Evolutionary conservation across 495 filamentous ascomycete species (phyloP), one percentile per base, ranked within the genome.

Genomic region (Penicillium simplicissimum): DNA sequence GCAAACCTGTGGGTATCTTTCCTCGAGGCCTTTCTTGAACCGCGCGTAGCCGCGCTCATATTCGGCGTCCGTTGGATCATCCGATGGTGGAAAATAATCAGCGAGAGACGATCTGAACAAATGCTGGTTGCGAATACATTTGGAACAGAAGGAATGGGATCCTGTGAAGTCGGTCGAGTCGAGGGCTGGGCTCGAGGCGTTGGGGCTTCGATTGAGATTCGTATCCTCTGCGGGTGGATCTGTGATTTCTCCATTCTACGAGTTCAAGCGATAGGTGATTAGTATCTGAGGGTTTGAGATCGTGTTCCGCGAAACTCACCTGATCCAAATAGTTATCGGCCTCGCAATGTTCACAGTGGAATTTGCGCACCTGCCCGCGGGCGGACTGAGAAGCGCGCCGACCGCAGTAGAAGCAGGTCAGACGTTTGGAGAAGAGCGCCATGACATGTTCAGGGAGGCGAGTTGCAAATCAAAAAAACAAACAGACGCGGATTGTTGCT

Each of bases 1-100:
- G 78, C 93, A 97, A 33, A 96, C 85, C 67, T 93, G 91, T 11
- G 93, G 93, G 73, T 95, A 96, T 52, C 85, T 81, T 60, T 86
- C 77, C 73, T 96, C 91, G 40, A 95, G 77, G 36, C 83, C 78
- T 54, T 75, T 77, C 52, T 84, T 84, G 66, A 87, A 93, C 33
- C 76, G 75, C 51, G 82, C 83, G 64, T 87, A 87, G 42, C 82
- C 78, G 51, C 69, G 71, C 60, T 84, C 84, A 60, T 80, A 87
- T 33, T 82, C 79, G 40, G 79, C 72, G 67, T 91, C 89, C 5
- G 77, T 66, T 17, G 87, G 85, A 54, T 90, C 82, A n/a, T 88
- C 82, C 17, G 87, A 77, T 19, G 87, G 77, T 3, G 90, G 88
- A 56, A 90, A 81, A 62, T 92, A 93, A 43, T 85, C 85, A 5